These are phyloP conservation scores for Nadsonia starkeyi-henricii DNA, from an alignment of 1,139 yeast species.

Conservation along the genomic window DNA sequence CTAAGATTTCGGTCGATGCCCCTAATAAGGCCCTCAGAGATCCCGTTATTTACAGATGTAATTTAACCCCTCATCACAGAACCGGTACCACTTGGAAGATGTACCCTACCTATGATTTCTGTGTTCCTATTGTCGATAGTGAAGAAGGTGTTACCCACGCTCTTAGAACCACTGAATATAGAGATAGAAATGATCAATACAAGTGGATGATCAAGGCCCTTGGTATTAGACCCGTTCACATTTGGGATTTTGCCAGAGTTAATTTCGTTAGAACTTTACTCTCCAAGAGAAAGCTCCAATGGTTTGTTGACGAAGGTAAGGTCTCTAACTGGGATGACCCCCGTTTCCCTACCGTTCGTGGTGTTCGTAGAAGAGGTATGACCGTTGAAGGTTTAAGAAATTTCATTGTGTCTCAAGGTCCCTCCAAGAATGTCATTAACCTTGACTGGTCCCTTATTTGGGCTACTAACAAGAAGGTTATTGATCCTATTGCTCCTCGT, in stretches of 20 bases:
- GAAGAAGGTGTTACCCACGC: slow-evolving; percentile 96
- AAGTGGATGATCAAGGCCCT: slow-evolving; percentile 85
- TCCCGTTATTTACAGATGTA: slow-evolving; percentile 93
- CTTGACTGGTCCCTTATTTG: slow-evolving; percentile 94
- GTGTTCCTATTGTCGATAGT: slow-evolving; percentile 91
- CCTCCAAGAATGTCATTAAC: slow-evolving; percentile 89
- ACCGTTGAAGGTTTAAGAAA: slow-evolving; percentile 90
- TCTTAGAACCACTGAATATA: slow-evolving; percentile 90
- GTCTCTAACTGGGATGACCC: slow-evolving; percentile 97
- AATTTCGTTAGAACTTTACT: slow-evolving; percentile 88
- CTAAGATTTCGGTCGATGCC: slow-evolving; percentile 83
- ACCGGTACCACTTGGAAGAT: slow-evolving; percentile 86
- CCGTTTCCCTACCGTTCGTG: slow-evolving; percentile 96
- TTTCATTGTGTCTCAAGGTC: slow-evolving; percentile 90
- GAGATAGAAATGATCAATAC: slow-evolving; percentile 95
- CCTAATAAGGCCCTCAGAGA: slow-evolving; percentile 90
- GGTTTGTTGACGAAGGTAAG: slow-evolving; percentile 85
- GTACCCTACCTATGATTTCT: slow-evolving; percentile 96
- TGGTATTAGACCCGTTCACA: slow-evolving; percentile 74
- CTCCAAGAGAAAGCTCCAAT: slow-evolving; percentile 93
- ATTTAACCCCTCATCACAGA: slow-evolving; percentile 92
- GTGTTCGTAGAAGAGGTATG: slow-evolving; percentile 99
- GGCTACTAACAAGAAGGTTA: slow-evolving; percentile 92
- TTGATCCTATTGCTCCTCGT: slow-evolving; percentile 94
- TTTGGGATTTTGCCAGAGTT: slow-evolving; percentile 96